Base-by-base conservation (phyloP, 164 flowering plant species). In the Liquidambar formosana region DNA sequence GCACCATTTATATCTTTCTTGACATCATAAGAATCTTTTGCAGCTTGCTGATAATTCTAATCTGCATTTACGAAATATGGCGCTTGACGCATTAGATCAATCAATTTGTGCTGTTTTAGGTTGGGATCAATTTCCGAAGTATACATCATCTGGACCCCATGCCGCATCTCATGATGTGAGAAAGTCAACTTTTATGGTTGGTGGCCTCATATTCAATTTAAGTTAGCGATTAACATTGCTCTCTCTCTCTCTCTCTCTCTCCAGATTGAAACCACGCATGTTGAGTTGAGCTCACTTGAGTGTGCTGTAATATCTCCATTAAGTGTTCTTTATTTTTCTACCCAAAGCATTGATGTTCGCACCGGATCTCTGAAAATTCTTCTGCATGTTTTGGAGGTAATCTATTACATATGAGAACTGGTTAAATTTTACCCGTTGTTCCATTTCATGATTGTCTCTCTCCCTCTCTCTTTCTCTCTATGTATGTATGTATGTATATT, bases 331-430 rank as follows among this genome's bases (percentile, higher is more conserved):
- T 96, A 88, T 72, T 79, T 77, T 47, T 82, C 92, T 63, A 71
- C 86, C 22, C 84, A 83, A 81, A 85, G 70, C 68, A 65, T 71
- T 76, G 99, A 96, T 81, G 86, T 89, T 28, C 93, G 87, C 47
- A 80, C 82, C 69, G 94, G 94, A 66, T 83, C 99, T 57, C 81
- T 93, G 72, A 96, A 89, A 77, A 93, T 93, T 81, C 89, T 96
- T 81, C 86, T 96, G 69, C 98, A 96, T 88, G 91, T 91, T 75
- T 76, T 96, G 60, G 99, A 93, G 96, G 99, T 93, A 82, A 70
- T 21, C 65, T 48, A 23, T n/a, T 52, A 23, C 41, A 49, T 25
- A n/a, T 15, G 10, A 58, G 28, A n/a, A 61, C 54, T 57, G 22
- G 27, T 63, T 57, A 15, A n/a, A 54, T 16, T n/a, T 67, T 11